Percentiles rank a stretch among this genome's conserved stretches.
Evolutionary conservation across 192 early-diverging fungal genomes (phyloP).

Genomic region (Entomortierella chlamydospora): DNA sequence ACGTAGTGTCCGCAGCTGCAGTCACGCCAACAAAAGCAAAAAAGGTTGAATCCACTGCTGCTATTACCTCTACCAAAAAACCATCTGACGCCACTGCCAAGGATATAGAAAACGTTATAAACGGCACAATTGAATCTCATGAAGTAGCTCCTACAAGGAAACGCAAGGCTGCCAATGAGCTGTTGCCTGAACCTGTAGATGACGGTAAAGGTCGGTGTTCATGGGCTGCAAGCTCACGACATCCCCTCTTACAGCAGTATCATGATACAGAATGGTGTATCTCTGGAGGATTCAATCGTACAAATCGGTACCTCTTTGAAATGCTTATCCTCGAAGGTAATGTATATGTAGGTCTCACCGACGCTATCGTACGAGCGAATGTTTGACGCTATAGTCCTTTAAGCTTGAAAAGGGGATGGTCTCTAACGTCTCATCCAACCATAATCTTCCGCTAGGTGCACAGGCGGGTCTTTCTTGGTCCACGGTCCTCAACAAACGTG

Average conservation of each 20-base stretch:
- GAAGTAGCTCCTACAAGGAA: not conserved
- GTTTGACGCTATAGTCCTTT: too few species aligned
- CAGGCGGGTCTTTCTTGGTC: constrained; percentile 54
- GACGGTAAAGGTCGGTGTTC: constrained; percentile 32
- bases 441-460: constrained; percentile 13
- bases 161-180: not conserved
- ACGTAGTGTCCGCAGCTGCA: too few species aligned
- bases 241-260: constrained; percentile 46
- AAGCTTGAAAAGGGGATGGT: too few species aligned
- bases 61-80: not conserved
- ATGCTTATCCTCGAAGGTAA: constrained; percentile 50
- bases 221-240: constrained; percentile 24
- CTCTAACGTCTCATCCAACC: not conserved
- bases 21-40: too few species aligned
- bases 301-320: constrained; percentile 51
- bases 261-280: constrained; percentile 49
- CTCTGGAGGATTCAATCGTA: constrained; percentile 30
- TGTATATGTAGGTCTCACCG: too few species aligned
- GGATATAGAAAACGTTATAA: not conserved
- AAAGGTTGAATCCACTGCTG: too few species aligned
- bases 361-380: too few species aligned
- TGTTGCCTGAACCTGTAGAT: not conserved
- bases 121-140: not conserved
- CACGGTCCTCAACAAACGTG: constrained; percentile 45
- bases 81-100: not conserved